Conservation (phyloP, 73 alveolate genomes). For the Durusdinium trenchii region DNA sequence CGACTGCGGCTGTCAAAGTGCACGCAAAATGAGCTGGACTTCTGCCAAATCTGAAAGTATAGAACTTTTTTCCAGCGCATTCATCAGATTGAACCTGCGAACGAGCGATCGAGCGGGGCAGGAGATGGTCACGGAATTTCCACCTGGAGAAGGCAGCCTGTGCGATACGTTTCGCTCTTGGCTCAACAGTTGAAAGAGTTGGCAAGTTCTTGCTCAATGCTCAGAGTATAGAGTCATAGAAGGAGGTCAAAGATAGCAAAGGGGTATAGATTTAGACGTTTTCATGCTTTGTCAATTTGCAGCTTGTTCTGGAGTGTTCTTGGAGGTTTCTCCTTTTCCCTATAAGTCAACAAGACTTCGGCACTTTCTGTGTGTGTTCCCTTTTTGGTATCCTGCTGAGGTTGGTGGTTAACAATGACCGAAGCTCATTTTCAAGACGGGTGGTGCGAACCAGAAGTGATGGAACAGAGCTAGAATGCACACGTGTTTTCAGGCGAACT, state of each 20-base stretch:
- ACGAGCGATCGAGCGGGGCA: too few relatives aligned
- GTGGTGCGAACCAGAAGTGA: conserved; percentile 82
- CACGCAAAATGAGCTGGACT: conserved; percentile 90
- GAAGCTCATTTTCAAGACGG: conserved; percentile 57
- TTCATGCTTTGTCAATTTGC: neutral
- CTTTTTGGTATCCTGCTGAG: neutral
- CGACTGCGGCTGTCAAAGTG: conserved; percentile 83
- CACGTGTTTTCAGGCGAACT: conserved; percentile 67
- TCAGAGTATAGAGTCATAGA: neutral
- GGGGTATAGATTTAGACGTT: too few relatives aligned
- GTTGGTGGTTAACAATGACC: conserved; percentile 53
- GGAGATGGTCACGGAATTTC: conserved; percentile 89
- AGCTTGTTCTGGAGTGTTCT: neutral
- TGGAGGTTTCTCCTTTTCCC: neutral
- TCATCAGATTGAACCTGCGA: too few relatives aligned
- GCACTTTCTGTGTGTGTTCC: neutral
- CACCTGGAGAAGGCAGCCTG: conserved; percentile 74
- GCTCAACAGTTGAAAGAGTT: neutral
- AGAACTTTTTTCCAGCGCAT: too few relatives aligned
- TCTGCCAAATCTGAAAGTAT: too few relatives aligned
- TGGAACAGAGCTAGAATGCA: conserved; percentile 69
- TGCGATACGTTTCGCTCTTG: conserved; percentile 46
- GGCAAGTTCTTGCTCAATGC: neutral
- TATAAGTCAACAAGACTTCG: neutral
- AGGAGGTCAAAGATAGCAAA: too few relatives aligned